Percentiles rank a stretch among this genome's conserved stretches.
Evolutionary conservation across 257 asterid species (phyloP).

Genomic region (Plantago major): DNA sequence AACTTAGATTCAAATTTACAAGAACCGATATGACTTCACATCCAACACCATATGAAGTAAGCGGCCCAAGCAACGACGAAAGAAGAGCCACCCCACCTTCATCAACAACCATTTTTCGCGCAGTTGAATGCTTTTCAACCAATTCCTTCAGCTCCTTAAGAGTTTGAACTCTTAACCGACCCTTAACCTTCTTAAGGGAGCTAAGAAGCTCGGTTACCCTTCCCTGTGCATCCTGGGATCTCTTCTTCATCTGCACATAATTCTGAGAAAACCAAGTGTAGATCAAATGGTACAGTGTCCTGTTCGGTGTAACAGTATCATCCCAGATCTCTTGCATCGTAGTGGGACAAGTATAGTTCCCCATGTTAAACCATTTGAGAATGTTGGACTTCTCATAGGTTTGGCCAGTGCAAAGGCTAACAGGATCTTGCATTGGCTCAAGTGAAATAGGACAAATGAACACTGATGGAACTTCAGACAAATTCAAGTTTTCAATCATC

Average conservation of each 20-base stretch:
- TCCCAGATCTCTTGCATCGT: conserved; percentile 88
- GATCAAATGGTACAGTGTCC: conserved; percentile 54
- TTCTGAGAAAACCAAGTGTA: conserved; percentile 62
- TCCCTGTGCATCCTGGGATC: conserved; percentile 64
- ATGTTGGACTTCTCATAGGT: conserved; percentile 75
- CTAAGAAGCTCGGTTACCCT: conserved; percentile 48
- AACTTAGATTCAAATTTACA: conserved; percentile 38
- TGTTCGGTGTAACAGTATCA: conserved; percentile 54
- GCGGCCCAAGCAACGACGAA: conserved; percentile 63
- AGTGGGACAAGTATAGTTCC: conserved; percentile 79
- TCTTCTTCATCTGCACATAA: conserved; percentile 59
- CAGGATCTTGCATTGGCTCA: conserved; percentile 83
- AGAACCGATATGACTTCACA: conserved; percentile 53
- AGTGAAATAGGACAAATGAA: conserved; percentile 77
- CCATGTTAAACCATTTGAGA: conserved; percentile 73
- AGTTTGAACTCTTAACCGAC: conserved; percentile 52
- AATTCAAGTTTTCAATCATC: conserved; percentile 63
- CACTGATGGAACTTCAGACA: conserved; percentile 57
- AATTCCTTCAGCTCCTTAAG: conserved; percentile 51
- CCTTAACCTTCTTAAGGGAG: conserved; percentile 54
- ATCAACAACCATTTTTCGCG: conserved; percentile 47
- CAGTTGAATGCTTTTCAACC: conserved; percentile 46
- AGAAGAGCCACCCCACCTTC: conserved; percentile 51
- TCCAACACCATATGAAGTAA: conserved; percentile 63
- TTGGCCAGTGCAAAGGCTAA: conserved; percentile 85